Evolutionary conservation across 1,284 basidiomycete genomes (phyloP), one percentile per base, ranked within the genome.

Genomic region (Pascua sp.): DNA sequence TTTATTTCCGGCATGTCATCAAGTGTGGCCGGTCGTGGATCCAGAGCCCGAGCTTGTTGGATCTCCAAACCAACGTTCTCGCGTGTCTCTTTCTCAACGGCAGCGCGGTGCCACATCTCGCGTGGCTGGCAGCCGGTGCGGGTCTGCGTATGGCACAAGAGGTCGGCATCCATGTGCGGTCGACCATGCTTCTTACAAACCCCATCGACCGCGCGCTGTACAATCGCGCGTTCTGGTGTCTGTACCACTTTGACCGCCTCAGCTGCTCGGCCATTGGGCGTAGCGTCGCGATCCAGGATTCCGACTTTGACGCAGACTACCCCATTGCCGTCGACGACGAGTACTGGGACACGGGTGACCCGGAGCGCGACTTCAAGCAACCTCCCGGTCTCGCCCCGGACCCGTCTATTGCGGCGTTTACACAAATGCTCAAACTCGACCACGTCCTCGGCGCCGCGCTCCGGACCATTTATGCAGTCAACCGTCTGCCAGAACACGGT

Each of bases 291-390:
- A 85, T 91, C 46, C 87, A 90, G 58, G 89, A 91, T 59, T 89
- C 91, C 70, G 91, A 92, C 67, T 86, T 89, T 64, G 89, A 92
- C 66, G 77, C 89, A 5, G 86, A 89, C 42, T 80, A 87, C 49
- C 89, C 90, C 1, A 77, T 89, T 9, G 88, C 90, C 68, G 86
- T 93, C 8, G 88, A 92, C 62, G 92, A 95, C 68, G 88, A 91
- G 62, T 90, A 85, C 67, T 91, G 88, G 89, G 83, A 73, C 24
- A 73, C 72, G 5, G 73, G 71, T 9, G 69, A 78, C 51, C 79
- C 81, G 2, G 78, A 82, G 54, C 79, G 80, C 2, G 78, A 81
- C 52, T 78, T 76, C 57, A 65, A 67, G 42, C 90, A 91, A 66
- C 90, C 89, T 1, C 66, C 75, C 9, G 83, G 79, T 8, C 46